Evolutionary conservation across 805 yeast species (phyloP), one percentile per base, ranked within the genome.

Genomic region (Starmerella tilneyi): DNA sequence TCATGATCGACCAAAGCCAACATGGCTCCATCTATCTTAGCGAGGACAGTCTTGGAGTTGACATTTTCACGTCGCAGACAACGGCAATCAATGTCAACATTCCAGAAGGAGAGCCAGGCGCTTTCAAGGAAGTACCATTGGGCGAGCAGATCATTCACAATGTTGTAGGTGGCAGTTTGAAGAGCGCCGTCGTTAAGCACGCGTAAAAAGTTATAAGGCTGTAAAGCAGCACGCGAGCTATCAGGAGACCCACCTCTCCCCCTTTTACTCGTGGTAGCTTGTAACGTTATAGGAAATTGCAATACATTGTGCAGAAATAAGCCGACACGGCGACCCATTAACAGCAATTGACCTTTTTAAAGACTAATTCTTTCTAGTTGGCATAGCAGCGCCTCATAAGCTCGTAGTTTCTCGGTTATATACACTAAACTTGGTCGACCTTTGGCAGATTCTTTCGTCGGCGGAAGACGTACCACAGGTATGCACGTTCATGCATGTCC

Each of bases 111-210:
- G 79, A 72, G 19, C 84, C 77, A 30, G 75, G 71, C 37, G 81
- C 89, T 61, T 79, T 74, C 64, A 74, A 70, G 44, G 99, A 92
- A 64, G 67, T 77, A 44, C 79, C 95, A 8, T 75, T 83, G 33
- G 96, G 97, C 8, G 99, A 92, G 65, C 98, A 92, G 68, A 73
- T 92, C 64, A 75, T 76, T 59, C 95, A 85, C 64, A 69, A 74
- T 15, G 68, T 84, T 50, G 62, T 65, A 36, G 59, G 61, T 44
- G 92, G 89, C 23, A 73, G 74, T 58, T 63, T 88, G 49, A 69
- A 71, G 27, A 76, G 84, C 54, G 71, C 44, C 16, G 56, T 52
- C n/a, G 52, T 55, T 15, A 48, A 49, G 44, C 55, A 51, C 32
- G 51, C 43, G 21, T 48, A 12, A 28, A 28, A 13, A 28, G 6